These are phyloP conservation scores for Tylopilus felleus DNA, from an alignment of 768 basidiomycete genomes.

Conservation along the genomic window DNA sequence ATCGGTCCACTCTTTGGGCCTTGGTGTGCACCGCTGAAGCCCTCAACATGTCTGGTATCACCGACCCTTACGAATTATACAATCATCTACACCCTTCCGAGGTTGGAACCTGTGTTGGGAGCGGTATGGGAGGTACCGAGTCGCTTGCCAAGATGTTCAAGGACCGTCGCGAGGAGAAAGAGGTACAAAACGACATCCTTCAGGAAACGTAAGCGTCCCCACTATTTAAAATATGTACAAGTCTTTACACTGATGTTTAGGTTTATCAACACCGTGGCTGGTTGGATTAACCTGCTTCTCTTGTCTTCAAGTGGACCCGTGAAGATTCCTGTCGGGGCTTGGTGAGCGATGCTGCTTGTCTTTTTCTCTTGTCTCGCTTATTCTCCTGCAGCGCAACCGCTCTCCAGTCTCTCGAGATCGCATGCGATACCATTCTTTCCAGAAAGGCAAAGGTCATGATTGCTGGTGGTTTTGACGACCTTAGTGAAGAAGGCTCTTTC, in stretches of 20 bases:
- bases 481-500: conserved; percentile 96
- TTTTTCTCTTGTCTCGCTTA: background rate
- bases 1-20: conserved; percentile 92
- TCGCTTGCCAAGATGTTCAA: conserved; percentile 97
- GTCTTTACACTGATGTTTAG: conserved; percentile 36
- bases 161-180: conserved; percentile 95
- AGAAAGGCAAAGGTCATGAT: conserved; percentile 99
- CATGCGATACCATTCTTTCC: conserved; percentile 89
- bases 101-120: conserved; percentile 90
- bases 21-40: conserved; percentile 93
- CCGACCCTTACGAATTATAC: conserved; percentile 97
- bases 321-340: conserved; percentile 99
- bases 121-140: conserved; percentile 95
- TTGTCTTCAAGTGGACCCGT: conserved; percentile 96
- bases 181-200: conserved; percentile 96
- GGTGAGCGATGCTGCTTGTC: conserved; percentile 46
- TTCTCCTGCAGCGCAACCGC: conserved; percentile 74
- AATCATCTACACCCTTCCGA: conserved; percentile 96
- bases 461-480: conserved; percentile 96
- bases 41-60: conserved; percentile 94
- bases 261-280: conserved; percentile 98
- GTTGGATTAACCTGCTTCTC: conserved; percentile 94
- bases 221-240: background rate
- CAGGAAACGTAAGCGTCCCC: conserved; percentile 83
- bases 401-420: conserved; percentile 96